Base-by-base conservation (phyloP, 2,329 filamentous ascomycete species). In the Pseudogymnoascus sp. region DNA sequence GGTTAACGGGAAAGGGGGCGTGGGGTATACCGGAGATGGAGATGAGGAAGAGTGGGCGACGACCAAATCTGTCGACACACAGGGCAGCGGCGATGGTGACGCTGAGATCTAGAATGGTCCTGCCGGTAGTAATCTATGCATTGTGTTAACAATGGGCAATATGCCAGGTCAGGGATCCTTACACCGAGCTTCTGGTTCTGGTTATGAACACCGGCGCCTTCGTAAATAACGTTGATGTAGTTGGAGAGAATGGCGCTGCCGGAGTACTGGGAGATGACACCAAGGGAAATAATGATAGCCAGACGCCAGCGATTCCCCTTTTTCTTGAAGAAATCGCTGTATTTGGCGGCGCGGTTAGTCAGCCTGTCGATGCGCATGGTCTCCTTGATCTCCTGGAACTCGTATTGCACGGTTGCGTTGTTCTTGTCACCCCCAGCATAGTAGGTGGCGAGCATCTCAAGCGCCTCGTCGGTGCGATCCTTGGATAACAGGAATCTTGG, bases 401-500 rank as follows among this genome's bases (percentile, higher is more conserved):
- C 79, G 12, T 80, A 69, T 60, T 75, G 74, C 1, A 82, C 80
- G 26, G 80, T 76, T 0, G 74, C 71, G 5, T 74, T 75, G 13
- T 74, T 68, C 0, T 75, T 74, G 64, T 80, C 75, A 0, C 80
- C 82, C 57, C 85, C 76, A 9, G 77, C 80, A 60, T 83, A 83
- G 64, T 79, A 84, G 59, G 76, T 77, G 9, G 75, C 76, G 57
- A 86, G 74, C 2, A 78, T 77, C 1, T 74, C 72, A 12, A 79
- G 71, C 0, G 81, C 82, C 60, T 83, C 74, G 10, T 82, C 79
- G 13, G 76, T 72, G 18, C 78, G 76, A 60, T 79, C 76, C 60
- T 82, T 77, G 57, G 77, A 76, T 59, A 83, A 80, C 19, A 85
- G 74, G 82, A 82, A 86, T 60, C 83, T 71, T 1, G 83, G 83